Conservation (phyloP, 1,284 basidiomycete species). For the Trichosporon sp. region DNA sequence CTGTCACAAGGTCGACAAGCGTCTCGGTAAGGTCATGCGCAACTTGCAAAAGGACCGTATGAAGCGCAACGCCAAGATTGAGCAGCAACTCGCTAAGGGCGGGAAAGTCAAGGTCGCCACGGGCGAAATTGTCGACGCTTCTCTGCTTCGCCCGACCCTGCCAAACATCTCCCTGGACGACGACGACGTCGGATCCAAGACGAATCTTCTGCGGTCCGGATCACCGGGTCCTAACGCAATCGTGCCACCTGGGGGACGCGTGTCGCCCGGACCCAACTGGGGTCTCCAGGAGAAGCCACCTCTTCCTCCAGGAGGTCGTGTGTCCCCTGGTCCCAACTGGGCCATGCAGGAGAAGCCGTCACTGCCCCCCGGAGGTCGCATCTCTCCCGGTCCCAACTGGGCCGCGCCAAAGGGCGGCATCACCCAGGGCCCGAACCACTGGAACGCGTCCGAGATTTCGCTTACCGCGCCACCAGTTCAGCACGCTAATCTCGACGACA, state of each 20-base stretch:
- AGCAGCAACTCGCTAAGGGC: constrained; percentile 86
- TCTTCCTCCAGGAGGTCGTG: not conserved
- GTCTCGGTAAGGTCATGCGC: constrained; percentile 91
- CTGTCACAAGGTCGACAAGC: constrained; percentile 98
- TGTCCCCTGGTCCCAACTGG: not conserved
- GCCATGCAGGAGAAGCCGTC: not conserved
- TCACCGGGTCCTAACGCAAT: not conserved
- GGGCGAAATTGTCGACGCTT: constrained; percentile 70
- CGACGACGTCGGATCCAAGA: constrained; percentile 53
- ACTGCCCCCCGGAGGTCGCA: not conserved
- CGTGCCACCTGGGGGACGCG: not conserved
- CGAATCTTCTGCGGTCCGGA: not conserved
- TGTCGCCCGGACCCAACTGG: not conserved
- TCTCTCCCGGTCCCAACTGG: constrained; percentile 5
- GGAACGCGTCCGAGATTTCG: constrained; percentile 16
- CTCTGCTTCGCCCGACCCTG: constrained; percentile 81
- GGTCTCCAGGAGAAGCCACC: not conserved
- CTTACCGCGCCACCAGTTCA: constrained; percentile 1
- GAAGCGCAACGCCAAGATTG: constrained; percentile 76
- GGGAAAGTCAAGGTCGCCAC: constrained; percentile 91
- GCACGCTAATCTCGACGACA: not conserved
- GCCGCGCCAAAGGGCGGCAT: not conserved
- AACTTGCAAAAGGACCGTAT: constrained; percentile 85
- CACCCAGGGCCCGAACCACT: not conserved
- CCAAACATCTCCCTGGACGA: constrained; percentile 88